These are phyloP conservation scores for Cutaneotrichosporon sp. DNA, from an alignment of 1,284 basidiomycete genomes.

Conservation along the genomic window DNA sequence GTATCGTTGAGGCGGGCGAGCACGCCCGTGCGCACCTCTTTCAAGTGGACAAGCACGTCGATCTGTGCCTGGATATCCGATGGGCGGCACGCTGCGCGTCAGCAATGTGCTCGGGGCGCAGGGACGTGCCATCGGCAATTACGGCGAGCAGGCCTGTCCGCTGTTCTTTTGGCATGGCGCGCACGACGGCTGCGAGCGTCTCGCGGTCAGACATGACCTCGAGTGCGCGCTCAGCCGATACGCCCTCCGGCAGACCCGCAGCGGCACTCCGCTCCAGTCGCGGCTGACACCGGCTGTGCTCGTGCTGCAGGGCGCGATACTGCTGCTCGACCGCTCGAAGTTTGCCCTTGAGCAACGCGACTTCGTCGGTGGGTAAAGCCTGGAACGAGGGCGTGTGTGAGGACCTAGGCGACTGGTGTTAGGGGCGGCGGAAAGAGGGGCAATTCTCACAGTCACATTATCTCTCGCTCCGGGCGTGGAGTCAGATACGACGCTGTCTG, in stretches of 20 bases:
- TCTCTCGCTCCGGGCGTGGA: no score
- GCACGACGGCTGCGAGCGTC: conserved; percentile 15
- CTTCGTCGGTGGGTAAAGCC: neutral
- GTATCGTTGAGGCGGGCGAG: conserved; percentile 65
- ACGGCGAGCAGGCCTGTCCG: conserved; percentile 24
- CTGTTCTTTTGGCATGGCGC: conserved; percentile 23
- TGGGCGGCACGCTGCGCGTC: conserved; percentile 32
- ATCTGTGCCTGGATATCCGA: conserved; percentile 57
- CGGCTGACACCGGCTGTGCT: conserved; percentile 24
- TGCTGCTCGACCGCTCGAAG: conserved; percentile 16
- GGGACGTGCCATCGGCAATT: conserved; percentile 23
- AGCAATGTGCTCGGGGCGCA: neutral
- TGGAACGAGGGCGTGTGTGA: neutral
- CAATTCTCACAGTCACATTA: no score
- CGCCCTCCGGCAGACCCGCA: neutral
- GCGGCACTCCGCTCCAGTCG: neutral
- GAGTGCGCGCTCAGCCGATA: conserved; percentile 1
- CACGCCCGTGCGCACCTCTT: conserved; percentile 71
- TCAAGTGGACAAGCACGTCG: conserved; percentile 72
- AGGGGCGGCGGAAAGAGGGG: no score
- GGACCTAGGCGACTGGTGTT: neutral
- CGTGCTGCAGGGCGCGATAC: conserved; percentile 20
- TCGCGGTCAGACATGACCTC: conserved; percentile 8
- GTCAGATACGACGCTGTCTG: no score
- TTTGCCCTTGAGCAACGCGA: neutral